Base-by-base conservation (phyloP, 2,329 filamentous ascomycete genomes). In the Fusarium sp. region DNA sequence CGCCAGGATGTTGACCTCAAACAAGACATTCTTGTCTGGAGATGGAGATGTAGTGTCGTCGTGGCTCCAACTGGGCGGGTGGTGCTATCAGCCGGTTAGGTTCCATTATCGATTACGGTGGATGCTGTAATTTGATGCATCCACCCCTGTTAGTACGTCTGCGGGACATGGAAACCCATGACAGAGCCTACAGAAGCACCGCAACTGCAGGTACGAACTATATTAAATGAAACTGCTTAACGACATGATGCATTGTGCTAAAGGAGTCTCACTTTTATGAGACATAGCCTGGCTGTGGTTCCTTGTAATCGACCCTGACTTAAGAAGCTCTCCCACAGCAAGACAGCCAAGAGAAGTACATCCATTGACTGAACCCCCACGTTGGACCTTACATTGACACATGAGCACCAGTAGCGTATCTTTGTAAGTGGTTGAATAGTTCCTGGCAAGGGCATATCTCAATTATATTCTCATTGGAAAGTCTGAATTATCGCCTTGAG, bases 21-120 rank as follows among this genome's bases (percentile, higher is more conserved):
- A 73, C 76, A 71, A 76, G 74, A 77, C 81, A 83, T 83, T 74
- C 75, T 81, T 75, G 67, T 72, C 69, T 63, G 44, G 65, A 61
- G 66, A 55, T 72, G 70, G 62, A 72, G 64, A 55, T 72, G 70
- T 60, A 72, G 73, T 72, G 70, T 75, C 53, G 62, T 65, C 69
- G 69, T 75, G 71, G 69, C 72, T 63, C 70, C 61, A 62, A 27
- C 40, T 67, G 64, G 65, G 53, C 60, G 53, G 61, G 67, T 71
- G 72, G 70, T 75, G 74, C 64, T 75, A 69, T 69, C 70, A 59
- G 64, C 62, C 56, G 61, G 70, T 71, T 67, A 64, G 71, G 33
- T 53, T 55, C 51, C 51, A 66, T 67, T 77, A 68, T 72, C 69
- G 67, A 77, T 74, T 77, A 74, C 64, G 64, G 75, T 68, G 75